A percentile compares a stretch with the other conserved stretches of the same genome.
phyloP scores from a whole-genome alignment of 164 flowering plant species.

The Vitis amurensis region DNA sequence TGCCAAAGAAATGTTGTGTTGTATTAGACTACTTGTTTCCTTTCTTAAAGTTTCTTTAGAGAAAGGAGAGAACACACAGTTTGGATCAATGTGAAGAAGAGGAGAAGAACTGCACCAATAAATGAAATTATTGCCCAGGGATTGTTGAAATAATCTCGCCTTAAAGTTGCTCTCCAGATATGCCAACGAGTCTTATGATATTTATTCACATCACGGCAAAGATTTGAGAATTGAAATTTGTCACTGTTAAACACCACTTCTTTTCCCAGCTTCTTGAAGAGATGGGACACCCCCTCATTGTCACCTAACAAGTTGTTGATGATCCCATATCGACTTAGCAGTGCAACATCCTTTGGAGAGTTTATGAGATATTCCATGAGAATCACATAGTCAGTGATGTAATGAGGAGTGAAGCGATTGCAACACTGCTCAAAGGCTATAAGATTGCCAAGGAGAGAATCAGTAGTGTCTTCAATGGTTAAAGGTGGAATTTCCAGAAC shows the following conservation, averaged over 20 bases:
- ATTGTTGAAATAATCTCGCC: conserved; percentile 7
- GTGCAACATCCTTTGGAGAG: conserved; percentile 5
- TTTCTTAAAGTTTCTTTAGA: no score
- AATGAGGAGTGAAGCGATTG: conserved; percentile 4
- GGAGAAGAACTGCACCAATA: not conserved
- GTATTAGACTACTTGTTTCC: no score
- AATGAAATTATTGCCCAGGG: conserved; percentile 12
- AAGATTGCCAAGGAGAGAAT: conserved; percentile 13
- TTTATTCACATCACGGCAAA: conserved; percentile 1
- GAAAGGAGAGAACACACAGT: conserved; percentile 1
- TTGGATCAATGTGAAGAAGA: conserved; percentile 3
- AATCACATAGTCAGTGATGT: conserved; percentile 6
- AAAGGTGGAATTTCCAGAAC: conserved; percentile 24
- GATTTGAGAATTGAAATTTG: conserved; percentile 1
- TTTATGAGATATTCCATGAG: conserved; percentile 11
- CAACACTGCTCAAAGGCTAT: conserved; percentile 23
- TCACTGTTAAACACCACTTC: not conserved
- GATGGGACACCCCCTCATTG: not conserved
- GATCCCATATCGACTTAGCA: conserved; percentile 2
- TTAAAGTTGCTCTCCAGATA: conserved; percentile 4
- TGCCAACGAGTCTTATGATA: conserved; percentile 5
- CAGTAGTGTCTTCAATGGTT: conserved; percentile 5
- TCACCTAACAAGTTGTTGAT: conserved; percentile 7
- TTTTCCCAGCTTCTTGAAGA: conserved; percentile 8
- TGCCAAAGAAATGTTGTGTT: no score